Conservation (phyloP, 148 eudicot species). For the Vaccinium vitisidaea region DNA sequence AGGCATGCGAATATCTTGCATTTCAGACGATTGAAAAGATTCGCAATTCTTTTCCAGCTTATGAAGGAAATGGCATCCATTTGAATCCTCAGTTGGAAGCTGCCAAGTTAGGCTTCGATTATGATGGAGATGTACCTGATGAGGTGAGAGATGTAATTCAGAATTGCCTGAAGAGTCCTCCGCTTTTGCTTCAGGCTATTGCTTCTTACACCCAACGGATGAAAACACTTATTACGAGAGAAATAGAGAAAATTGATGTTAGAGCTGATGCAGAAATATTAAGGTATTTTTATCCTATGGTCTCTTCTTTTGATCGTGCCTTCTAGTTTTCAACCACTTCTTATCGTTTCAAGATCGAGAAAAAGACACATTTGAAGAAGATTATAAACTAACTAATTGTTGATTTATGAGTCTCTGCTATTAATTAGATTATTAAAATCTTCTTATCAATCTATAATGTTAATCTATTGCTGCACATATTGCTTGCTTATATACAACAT, state of each 20-base stretch:
- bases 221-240: slow-evolving; percentile 59
- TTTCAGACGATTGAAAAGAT: slow-evolving; percentile 69
- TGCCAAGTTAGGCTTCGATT: slow-evolving; percentile 73
- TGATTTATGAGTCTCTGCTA: background rate
- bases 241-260: slow-evolving; percentile 91
- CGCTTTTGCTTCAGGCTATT: slow-evolving; percentile 78
- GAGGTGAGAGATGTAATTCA: slow-evolving; percentile 72
- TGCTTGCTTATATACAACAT: background rate
- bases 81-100: slow-evolving; percentile 75
- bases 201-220: slow-evolving; percentile 76
- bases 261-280: slow-evolving; percentile 98
- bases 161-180: slow-evolving; percentile 81
- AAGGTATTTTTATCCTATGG: slow-evolving; percentile 43
- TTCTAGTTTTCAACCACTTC: background rate
- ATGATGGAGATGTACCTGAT: slow-evolving; percentile 70
- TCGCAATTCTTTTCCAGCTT: slow-evolving; percentile 82
- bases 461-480: background rate
- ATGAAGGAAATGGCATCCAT: slow-evolving; percentile 90
- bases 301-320: background rate
- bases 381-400: background rate
- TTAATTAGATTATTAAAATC: background rate
- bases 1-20: slow-evolving; percentile 85
- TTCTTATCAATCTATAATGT: background rate
- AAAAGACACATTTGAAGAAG: background rate
- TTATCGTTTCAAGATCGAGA: background rate